Base-by-base conservation (phyloP, 169 alveolate species). In the Plasmodium falciparum region DNA sequence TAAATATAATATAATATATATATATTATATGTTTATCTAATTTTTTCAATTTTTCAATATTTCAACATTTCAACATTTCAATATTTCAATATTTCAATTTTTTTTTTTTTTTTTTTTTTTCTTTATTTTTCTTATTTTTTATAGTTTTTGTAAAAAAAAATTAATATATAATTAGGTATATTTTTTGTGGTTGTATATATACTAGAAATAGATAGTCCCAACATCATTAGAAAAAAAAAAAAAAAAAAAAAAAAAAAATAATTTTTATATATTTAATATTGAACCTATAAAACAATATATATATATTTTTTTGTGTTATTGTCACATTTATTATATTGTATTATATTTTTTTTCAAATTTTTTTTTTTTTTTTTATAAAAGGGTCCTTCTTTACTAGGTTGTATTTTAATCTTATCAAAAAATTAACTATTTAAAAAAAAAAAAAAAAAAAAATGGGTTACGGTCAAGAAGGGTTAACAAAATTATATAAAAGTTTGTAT, bases 381-480 rank as follows among this genome's bases (percentile, higher is more conserved):
- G 29, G 9, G 9, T 11, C 1, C 9, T 15, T 56, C 7, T 56
- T 15, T 13, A 29, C 29, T 15, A 15, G 9, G 13, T 56, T 56
- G 9, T 56, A 56, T 56, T 56, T 15, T 5, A 15, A 13, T 56
- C 15, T 6, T 15, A 15, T 56, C 0, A 6, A 6, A 8, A 56
- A 15, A 8, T 56, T 15, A 56, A 56, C 9, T 56, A 56, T 52
- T n/a, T 54, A 61, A 62, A 20, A 62, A 62, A 62, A 62, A 62
- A 62, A 22, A 62, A 62, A 62, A 62, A 26, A 62, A 62, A 62
- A 62, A 20, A 22, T 62, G 47, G 61, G 17, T 56, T 56, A 17
- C 17, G 13, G 12, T 62, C 47, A 24, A 62, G 71, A 15, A 7
- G 22, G 33, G 26, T 39, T 72, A 13, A 50, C 58, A 2, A 54